Percentiles rank a stretch among this genome's conserved stretches.
Conservation (phyloP, 352 stramenopile species). For the Globisporangium middletonii region DNA sequence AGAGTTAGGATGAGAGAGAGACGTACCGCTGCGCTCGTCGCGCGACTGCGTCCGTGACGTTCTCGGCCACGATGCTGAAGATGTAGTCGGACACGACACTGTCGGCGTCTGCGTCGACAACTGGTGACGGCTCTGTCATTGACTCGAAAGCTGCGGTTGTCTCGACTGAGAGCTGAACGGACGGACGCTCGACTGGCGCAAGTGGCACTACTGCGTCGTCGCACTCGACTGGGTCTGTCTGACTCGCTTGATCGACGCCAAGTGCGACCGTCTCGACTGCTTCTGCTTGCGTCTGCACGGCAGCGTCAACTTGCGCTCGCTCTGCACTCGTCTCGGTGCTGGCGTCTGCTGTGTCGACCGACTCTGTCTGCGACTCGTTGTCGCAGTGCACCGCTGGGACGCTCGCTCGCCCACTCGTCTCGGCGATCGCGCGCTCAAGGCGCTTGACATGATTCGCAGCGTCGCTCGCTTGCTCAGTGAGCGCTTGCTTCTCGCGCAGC, state of each 20-base stretch:
- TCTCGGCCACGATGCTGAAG: constrained; percentile 10
- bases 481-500: constrained; percentile 41
- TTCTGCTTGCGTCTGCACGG: neutral
- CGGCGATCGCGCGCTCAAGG: constrained; percentile 15
- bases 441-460: constrained; percentile 9
- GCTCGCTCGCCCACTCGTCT: constrained; percentile 2
- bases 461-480: constrained; percentile 30
- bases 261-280: neutral
- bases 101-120: neutral
- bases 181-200: neutral
- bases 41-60: constrained; percentile 16
- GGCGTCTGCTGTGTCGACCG: constrained; percentile 5
- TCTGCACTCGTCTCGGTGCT: constrained; percentile 3
- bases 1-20: neutral
- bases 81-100: constrained; percentile 6
- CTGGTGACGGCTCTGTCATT: neutral
- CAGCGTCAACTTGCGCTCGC: neutral
- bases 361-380: constrained; percentile 9
- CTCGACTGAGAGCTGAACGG: too few species aligned
- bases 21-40: constrained; percentile 32
- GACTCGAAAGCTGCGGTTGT: neutral
- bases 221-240: constrained; percentile 1
- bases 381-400: constrained; percentile 12
- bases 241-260: neutral
- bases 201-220: neutral